Percentiles rank a stretch among this genome's conserved stretches.
These are phyloP conservation scores for Blastocystis sp. DNA, from an alignment of 352 stramenopile species.

Conservation along the genomic window DNA sequence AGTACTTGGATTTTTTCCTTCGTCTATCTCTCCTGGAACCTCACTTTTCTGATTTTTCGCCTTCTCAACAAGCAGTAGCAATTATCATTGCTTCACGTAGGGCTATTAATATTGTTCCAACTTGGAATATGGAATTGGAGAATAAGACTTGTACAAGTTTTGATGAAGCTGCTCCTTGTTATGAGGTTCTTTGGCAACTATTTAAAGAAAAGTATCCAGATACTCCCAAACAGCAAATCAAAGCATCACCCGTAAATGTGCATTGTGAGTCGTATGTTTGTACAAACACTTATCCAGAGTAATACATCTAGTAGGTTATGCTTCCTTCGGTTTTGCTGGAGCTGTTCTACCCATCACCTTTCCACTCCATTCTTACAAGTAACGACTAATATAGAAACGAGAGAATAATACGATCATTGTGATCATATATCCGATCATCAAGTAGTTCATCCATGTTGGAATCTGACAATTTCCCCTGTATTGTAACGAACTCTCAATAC, in stretches of 20 bases:
- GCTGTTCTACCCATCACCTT: neutral
- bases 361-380: neutral
- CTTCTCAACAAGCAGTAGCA: neutral
- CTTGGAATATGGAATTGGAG: slow-evolving; percentile 26
- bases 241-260: neutral
- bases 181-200: slow-evolving; percentile 26
- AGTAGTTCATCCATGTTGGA: slow-evolving; percentile 20
- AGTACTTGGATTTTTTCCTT: slow-evolving; percentile 41
- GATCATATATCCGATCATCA: slow-evolving; percentile 53
- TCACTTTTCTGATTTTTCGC: slow-evolving; percentile 4
- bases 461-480: slow-evolving; percentile 32
- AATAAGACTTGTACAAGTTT: neutral
- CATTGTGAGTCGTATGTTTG: slow-evolving; percentile 33
- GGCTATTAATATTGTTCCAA: neutral
- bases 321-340: neutral
- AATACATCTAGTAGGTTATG: neutral
- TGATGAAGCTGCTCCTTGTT: neutral
- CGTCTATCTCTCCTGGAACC: neutral
- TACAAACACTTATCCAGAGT: neutral
- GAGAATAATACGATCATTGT: slow-evolving; percentile 60
- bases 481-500: neutral
- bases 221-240: neutral
- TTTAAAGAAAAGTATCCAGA: slow-evolving; percentile 48
- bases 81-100: slow-evolving; percentile 8
- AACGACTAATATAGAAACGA: slow-evolving; percentile 47